These are phyloP conservation scores for Trichoderma parareesei DNA, from an alignment of 495 filamentous ascomycete genomes.

Conservation along the genomic window DNA sequence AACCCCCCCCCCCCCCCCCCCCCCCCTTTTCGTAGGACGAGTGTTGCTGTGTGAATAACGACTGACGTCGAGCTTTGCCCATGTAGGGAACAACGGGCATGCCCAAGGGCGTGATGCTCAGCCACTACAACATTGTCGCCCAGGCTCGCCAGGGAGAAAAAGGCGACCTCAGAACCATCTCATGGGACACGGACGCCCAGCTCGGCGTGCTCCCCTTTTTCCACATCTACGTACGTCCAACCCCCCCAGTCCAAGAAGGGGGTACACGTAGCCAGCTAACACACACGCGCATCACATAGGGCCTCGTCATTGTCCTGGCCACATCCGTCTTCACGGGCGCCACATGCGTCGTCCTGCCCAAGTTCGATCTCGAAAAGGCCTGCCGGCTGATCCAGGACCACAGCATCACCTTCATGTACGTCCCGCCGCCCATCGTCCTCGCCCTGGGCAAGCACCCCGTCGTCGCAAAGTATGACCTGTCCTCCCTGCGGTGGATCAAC, in stretches of 20 bases:
- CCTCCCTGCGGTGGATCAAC: slow-evolving; percentile 72
- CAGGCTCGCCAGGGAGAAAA: slow-evolving; percentile 57
- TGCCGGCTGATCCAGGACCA: slow-evolving; percentile 68
- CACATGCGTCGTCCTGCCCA: slow-evolving; percentile 64
- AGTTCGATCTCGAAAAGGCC: slow-evolving; percentile 75
- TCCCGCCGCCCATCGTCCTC: slow-evolving; percentile 80
- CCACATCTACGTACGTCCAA: slow-evolving; percentile 66
- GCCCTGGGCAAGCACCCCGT: slow-evolving; percentile 70
- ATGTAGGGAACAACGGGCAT: slow-evolving; percentile 71
- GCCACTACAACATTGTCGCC: slow-evolving; percentile 71
- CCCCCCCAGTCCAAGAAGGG: not conserved
- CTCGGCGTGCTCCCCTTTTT: slow-evolving; percentile 87
- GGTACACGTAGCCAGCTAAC: not conserved
- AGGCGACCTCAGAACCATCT: slow-evolving; percentile 49
- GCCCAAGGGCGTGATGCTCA: slow-evolving; percentile 90
- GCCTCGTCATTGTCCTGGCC: slow-evolving; percentile 42
- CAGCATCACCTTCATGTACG: slow-evolving; percentile 67
- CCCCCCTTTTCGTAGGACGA: not conserved
- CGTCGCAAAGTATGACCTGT: slow-evolving; percentile 72
- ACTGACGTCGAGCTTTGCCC: not conserved
- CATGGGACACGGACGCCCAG: slow-evolving; percentile 57
- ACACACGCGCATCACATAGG: slow-evolving; percentile 7
- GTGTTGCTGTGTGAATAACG: not conserved
- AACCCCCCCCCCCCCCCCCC: too few species aligned
- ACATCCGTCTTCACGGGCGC: slow-evolving; percentile 59